Conservation (phyloP, 495 filamentous ascomycete genomes). For the Penicillium dipodomyicola region DNA sequence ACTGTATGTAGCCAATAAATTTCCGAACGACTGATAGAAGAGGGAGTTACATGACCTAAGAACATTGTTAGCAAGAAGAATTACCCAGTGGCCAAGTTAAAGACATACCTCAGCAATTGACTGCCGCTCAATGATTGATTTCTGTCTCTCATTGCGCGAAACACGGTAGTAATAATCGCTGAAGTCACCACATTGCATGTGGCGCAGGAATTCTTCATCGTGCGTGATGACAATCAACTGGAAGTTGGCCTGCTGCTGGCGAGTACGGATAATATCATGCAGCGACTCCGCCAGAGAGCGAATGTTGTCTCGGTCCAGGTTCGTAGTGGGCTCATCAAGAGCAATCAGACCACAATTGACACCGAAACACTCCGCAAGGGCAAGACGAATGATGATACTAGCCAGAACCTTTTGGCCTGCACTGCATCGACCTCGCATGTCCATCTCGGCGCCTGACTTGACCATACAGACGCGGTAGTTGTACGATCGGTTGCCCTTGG, state of each 20-base stretch:
- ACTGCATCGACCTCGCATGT: constrained; percentile 97
- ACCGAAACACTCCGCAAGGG: constrained; percentile 95
- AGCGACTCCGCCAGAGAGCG: constrained; percentile 78
- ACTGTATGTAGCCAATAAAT: not conserved
- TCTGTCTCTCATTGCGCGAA: constrained; percentile 77
- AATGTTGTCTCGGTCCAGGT: constrained; percentile 94
- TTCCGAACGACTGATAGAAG: not conserved
- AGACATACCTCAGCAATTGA: constrained; percentile 56
- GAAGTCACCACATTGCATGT: constrained; percentile 95
- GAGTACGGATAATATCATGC: constrained; percentile 79
- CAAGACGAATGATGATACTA: constrained; percentile 95
- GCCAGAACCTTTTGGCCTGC: constrained; percentile 96
- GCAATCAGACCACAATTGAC: constrained; percentile 95
- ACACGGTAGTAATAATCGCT: constrained; percentile 89
- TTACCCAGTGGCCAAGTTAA: not conserved
- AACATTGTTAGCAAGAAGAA: constrained; percentile 8
- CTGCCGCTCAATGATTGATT: constrained; percentile 78
- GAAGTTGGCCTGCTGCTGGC: constrained; percentile 88
- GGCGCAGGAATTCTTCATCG: constrained; percentile 91
- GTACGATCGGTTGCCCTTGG: constrained; percentile 76
- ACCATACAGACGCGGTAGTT: constrained; percentile 99
- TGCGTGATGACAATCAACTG: constrained; percentile 98
- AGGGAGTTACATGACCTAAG: constrained; percentile 23
- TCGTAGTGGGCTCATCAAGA: constrained; percentile 97
- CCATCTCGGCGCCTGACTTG: constrained; percentile 96